Percentiles rank a stretch among this genome's conserved stretches.
phyloP scores from a whole-genome alignment of 495 filamentous ascomycete species.

The Acidiella bohemica region DNA sequence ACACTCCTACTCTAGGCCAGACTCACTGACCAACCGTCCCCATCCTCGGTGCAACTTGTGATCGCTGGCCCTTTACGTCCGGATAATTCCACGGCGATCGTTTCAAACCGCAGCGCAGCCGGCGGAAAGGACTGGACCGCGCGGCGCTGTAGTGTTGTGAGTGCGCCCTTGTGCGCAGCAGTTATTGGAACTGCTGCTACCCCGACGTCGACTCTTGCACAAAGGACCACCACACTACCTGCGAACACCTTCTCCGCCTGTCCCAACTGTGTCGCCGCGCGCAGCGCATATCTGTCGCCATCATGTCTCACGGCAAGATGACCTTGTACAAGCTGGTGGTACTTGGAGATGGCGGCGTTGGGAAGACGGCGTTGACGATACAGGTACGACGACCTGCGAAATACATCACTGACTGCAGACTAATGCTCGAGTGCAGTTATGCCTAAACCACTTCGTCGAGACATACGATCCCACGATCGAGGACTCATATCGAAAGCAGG shows the following conservation, averaged over 20 bases:
- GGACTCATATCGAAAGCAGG: slow-evolving; percentile 96
- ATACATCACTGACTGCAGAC: slow-evolving; percentile 4
- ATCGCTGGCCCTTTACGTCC: too few relatives aligned
- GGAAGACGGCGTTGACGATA: slow-evolving; percentile 95
- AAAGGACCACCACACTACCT: too few relatives aligned
- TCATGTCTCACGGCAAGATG: slow-evolving; percentile 65
- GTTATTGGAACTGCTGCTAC: too few relatives aligned
- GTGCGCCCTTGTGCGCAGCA: too few relatives aligned
- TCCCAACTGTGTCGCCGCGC: slow-evolving; percentile 1
- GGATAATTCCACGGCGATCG: too few relatives aligned
- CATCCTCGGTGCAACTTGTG: too few relatives aligned
- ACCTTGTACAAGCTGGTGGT: slow-evolving; percentile 98
- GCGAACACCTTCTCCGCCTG: slow-evolving; percentile 4
- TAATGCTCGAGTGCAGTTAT: slow-evolving; percentile 37
- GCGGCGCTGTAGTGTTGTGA: too few relatives aligned
- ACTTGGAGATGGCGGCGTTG: slow-evolving; percentile 82
- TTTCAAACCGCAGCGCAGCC: too few relatives aligned
- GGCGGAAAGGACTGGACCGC: too few relatives aligned
- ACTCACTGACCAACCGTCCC: too few relatives aligned
- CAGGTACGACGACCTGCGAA: slow-evolving; percentile 48
- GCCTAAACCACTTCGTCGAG: slow-evolving; percentile 67
- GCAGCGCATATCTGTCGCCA: slow-evolving; percentile 12
- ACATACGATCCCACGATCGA: slow-evolving; percentile 96
- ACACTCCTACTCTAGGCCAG: too few relatives aligned
- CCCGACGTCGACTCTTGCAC: too few relatives aligned